phyloP scores from a whole-genome alignment of 2,329 filamentous ascomycete species.

The Curvularia sp. region DNA sequence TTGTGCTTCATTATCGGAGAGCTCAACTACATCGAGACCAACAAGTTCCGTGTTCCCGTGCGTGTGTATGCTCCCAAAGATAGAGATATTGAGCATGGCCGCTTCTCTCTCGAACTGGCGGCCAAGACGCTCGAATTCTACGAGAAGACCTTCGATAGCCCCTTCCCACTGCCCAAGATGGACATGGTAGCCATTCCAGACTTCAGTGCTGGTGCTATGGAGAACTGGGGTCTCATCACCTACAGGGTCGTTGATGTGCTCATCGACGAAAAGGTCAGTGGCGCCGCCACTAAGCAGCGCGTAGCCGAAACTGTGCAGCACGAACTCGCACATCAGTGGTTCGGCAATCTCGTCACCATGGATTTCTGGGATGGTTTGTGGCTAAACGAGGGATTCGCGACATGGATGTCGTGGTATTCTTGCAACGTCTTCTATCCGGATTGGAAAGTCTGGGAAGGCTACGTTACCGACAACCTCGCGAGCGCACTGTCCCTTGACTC shows the following conservation, averaged over 20 bases:
- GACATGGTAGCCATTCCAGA: conserved; percentile 96
- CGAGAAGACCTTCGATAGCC: conserved; percentile 88
- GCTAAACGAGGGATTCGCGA: conserved; percentile 93
- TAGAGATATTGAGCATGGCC: conserved; percentile 86
- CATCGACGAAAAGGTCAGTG: conserved; percentile 88
- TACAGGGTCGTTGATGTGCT: conserved; percentile 92
- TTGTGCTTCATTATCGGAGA: conserved; percentile 93
- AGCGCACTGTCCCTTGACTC: conserved; percentile 88
- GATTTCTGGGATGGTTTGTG: conserved; percentile 98
- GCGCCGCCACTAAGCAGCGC: conserved; percentile 87
- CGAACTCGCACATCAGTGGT: conserved; percentile 97
- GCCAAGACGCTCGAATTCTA: conserved; percentile 92
- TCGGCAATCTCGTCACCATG: conserved; percentile 97
- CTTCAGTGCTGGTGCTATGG: conserved; percentile 95
- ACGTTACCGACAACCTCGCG: conserved; percentile 91
- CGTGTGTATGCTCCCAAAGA: conserved; percentile 93
- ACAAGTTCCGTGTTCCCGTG: conserved; percentile 87
- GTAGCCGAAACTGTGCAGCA: conserved; percentile 97
- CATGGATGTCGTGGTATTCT: conserved; percentile 92
- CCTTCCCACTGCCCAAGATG: conserved; percentile 91
- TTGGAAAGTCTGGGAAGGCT: conserved; percentile 97
- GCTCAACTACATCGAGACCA: conserved; percentile 91
- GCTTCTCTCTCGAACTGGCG: conserved; percentile 88
- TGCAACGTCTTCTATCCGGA: conserved; percentile 96
- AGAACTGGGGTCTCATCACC: conserved; percentile 97